Base-by-base conservation (phyloP, 2,329 filamentous ascomycete species). In the Grosmannia clavigera region DNA sequence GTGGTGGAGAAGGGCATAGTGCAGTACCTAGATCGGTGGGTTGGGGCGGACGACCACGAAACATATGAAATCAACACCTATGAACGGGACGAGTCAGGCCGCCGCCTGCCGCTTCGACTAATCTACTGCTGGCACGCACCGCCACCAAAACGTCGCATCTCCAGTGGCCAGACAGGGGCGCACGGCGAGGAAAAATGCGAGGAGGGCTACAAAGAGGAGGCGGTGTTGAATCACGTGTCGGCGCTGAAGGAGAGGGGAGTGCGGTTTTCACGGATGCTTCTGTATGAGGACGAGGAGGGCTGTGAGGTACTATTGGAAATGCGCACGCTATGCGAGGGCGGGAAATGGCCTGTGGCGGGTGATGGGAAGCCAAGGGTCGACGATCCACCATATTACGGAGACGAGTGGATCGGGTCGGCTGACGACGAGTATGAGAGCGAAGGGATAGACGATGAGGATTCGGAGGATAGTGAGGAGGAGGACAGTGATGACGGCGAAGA, bases 391-490 rank as follows among this genome's bases (percentile, higher is more conserved):
- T 10, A 22, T 43, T 58, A 31, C 14, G 50, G 35, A 5, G 53
- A 53, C 1, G 27, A 19, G 14, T 43, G 35, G 27, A 14, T 25
- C 38, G 31, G n/a, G 33, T 5, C 38, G 9, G 22, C 33, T 11
- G 27, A 50, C 31, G 52, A 58, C 31, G 52, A 58, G 35, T 59
- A 61, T 19, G 58, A 61, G 3, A 58, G 57, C 57, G 50, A 55
- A 2, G 61, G 58, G 9, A 62, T 55, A 6, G 55, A 59, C 12
- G 61, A 61, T 29, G 52, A 46, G 1, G 61, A 55, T 1, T 35
- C 59, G 5, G 59, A 72, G 67, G 54, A 54, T 10, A 38, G 48
- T 29, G 58, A 53, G 3, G 33, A 58, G 6, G 59, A 72, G 67
- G 53, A 58, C 10, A 51, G 10, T 29, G 58, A 60, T 43, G 25